Evolutionary conservation across 2,329 filamentous ascomycete genomes (phyloP), one percentile per base, ranked within the genome.

Genomic region (Colletotrichum filicis): DNA sequence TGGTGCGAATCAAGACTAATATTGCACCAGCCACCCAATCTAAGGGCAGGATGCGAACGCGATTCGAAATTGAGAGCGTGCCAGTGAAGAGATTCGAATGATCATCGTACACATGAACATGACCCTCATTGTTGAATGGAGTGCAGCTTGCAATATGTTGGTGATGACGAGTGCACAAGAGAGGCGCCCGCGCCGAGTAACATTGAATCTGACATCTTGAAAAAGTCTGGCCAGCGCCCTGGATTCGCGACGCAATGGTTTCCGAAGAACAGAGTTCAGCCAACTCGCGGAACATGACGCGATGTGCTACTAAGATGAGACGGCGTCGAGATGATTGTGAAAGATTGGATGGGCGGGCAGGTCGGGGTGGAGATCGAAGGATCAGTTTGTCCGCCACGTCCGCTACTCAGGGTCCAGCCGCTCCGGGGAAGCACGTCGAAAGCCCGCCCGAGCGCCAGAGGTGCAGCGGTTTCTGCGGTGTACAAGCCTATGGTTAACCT

Each of bases 341-440:
- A 35, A 65, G 55, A 56, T 65, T 70, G 55, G 66, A 70, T 30
- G 70, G 28, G 24, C 46, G 35, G 14, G 60, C 64, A 42, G 60
- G 37, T 42, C 37, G 37, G 37, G 37, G 37, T 42, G 37, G 24
- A 61, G 30, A 61, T 16, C 19, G 49, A 61, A 16, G 71, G 70
- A 57, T 22, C n/a, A 57, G 66, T 61, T 66, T 49, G 66, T 55
- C 66, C 66, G 66, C 66, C 55, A 28, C 35, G 66, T 56, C 66
- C 60, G 70, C 66, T 60, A 28, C 35, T 28, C 70, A 73, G 32
- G 70, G 70, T 61, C 66, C 59, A 52, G 68, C 66, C 46, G 66
- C 56, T 14, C 60, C 70, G 61, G 70, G 70, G 70, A 73, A 65
- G 70, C 66, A 70, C 46, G 35, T 58, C 42, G 56, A 59, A 37